Evolutionary conservation across 2,329 filamentous ascomycete species (phyloP).

Genomic region (Rutstroemia sp.): DNA sequence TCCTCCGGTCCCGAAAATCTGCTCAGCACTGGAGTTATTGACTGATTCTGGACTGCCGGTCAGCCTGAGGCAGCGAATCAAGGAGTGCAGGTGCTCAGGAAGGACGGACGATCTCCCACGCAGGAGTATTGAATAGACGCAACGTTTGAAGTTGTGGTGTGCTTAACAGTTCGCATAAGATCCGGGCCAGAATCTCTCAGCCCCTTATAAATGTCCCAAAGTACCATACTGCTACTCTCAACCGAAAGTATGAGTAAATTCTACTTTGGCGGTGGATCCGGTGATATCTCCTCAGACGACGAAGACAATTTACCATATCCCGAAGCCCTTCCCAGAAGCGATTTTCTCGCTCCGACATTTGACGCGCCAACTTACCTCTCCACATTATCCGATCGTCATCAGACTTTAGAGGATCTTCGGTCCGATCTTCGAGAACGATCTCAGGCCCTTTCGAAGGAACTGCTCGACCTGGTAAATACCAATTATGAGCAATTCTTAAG

Average conservation of each 20-base stretch:
- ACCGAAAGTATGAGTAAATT: slow-evolving; percentile 38
- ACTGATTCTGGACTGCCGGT: too few species aligned
- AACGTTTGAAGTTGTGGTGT: background rate
- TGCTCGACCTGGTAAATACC: slow-evolving; percentile 88
- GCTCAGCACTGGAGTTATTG: too few species aligned
- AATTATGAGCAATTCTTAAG: slow-evolving; percentile 91
- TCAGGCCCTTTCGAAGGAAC: slow-evolving; percentile 71
- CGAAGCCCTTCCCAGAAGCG: slow-evolving; percentile 68
- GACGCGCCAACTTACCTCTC: slow-evolving; percentile 77
- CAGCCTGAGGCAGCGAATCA: too few species aligned
- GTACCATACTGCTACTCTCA: background rate
- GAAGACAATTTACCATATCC: slow-evolving; percentile 80
- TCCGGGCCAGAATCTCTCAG: background rate
- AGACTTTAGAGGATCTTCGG: slow-evolving; percentile 90
- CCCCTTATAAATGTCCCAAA: background rate
- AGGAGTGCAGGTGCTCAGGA: too few species aligned
- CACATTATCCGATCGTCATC: slow-evolving; percentile 76
- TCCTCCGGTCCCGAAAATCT: background rate
- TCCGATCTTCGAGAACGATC: slow-evolving; percentile 76
- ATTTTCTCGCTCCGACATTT: slow-evolving; percentile 75
- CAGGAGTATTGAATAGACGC: too few species aligned
- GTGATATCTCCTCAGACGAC: slow-evolving; percentile 35
- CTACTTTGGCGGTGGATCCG: slow-evolving; percentile 32
- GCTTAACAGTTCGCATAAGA: background rate
- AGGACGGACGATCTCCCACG: too few species aligned